Evolutionary conservation across 257 asterid genomes (phyloP).

Genomic region (Nicotiana paniculata): DNA sequence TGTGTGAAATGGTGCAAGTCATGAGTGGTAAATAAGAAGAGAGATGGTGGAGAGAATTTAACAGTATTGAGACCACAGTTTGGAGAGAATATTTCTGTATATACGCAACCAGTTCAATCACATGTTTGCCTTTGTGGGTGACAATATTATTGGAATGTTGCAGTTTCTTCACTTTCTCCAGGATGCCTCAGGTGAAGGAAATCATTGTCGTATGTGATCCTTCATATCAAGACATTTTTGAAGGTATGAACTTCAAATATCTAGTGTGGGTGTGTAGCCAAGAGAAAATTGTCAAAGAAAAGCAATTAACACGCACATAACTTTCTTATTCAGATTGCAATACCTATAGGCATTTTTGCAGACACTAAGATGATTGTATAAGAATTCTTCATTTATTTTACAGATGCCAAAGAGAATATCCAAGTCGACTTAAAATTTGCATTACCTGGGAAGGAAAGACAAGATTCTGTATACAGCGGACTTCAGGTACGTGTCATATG

Average conservation of each 20-base stretch:
- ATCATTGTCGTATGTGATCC: conserved; percentile 97
- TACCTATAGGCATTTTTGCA: not conserved
- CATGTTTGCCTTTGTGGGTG: conserved; percentile 17
- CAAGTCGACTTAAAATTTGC: conserved; percentile 71
- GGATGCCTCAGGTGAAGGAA: conserved; percentile 94
- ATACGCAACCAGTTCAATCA: not conserved
- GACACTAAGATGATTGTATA: not conserved
- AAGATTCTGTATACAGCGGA: conserved; percentile 96
- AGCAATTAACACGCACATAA: not conserved
- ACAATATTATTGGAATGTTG: conserved; percentile 22
- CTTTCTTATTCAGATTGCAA: not conserved
- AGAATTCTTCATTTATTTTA: conserved; percentile 2
- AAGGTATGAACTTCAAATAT: conserved; percentile 45
- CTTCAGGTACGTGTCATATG: conserved; percentile 40
- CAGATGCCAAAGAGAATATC: conserved; percentile 58
- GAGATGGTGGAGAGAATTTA: not conserved
- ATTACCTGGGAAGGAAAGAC: conserved; percentile 98
- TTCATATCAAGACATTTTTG: conserved; percentile 87
- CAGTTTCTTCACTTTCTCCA: conserved; percentile 87
- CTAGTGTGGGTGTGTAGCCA: not conserved
- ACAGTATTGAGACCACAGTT: not conserved
- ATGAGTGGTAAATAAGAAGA: not conserved
- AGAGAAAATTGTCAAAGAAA: not conserved
- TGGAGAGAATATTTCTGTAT: not conserved
- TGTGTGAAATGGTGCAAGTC: not conserved